Conservation (phyloP, 805 yeast genomes). For the Jamesozyma jinghongensis region DNA sequence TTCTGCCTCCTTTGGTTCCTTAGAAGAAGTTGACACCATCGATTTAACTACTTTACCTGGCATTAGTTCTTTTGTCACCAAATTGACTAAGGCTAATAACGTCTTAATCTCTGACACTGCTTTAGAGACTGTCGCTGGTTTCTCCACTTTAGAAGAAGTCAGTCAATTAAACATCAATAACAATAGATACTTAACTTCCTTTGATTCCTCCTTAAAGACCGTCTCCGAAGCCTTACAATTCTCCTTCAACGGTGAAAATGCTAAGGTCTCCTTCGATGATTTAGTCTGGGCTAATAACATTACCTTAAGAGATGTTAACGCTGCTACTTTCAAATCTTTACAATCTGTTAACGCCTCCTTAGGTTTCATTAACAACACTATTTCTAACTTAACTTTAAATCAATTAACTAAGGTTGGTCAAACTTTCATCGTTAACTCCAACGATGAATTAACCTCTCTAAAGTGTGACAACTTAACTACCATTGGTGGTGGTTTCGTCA, state of each 20-base stretch:
- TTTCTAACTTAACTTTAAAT: conserved; percentile 47
- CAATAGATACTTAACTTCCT: conserved; percentile 67
- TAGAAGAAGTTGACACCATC: conserved; percentile 75
- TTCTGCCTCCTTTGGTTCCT: conserved; percentile 64
- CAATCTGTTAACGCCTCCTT: conserved; percentile 69
- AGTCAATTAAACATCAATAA: conserved; percentile 77
- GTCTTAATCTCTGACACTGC: conserved; percentile 68
- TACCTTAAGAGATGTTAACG: conserved; percentile 69
- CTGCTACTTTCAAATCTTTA: conserved; percentile 63
- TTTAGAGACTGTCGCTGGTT: conserved; percentile 59
- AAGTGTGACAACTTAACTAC: conserved; percentile 61
- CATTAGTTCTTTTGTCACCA: conserved; percentile 58
- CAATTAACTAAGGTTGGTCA: conserved; percentile 62
- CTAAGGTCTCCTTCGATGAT: conserved; percentile 56
- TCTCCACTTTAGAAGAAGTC: conserved; percentile 37
- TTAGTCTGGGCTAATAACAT: conserved; percentile 83
- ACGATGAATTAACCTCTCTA: conserved; percentile 59
- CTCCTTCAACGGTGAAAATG: conserved; percentile 76
- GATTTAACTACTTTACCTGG: conserved; percentile 81
- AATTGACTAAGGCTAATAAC: conserved; percentile 61
- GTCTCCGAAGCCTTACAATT: conserved; percentile 70
- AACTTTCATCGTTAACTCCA: conserved; percentile 65
- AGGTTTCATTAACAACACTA: conserved; percentile 66
- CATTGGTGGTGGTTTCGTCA: conserved; percentile 88
- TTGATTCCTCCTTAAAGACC: conserved; percentile 61